Conservation (phyloP, 352 stramenopile genomes). For the Phytophthora sansomeana region DNA sequence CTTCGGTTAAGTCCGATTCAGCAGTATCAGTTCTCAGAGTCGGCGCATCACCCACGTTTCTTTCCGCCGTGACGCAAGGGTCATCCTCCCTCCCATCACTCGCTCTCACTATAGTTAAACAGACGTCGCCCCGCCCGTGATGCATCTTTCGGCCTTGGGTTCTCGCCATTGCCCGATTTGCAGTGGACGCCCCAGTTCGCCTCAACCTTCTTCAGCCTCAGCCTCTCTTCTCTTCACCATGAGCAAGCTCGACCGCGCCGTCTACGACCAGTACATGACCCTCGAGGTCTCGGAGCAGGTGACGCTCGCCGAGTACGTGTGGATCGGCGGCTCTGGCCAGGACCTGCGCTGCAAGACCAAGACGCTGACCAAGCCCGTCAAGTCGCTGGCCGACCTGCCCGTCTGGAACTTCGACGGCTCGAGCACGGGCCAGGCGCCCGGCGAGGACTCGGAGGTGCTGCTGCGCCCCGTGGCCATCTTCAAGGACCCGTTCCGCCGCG, state of each 20-base stretch:
- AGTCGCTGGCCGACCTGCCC: slow-evolving; percentile 85
- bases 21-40: no score
- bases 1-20: no score
- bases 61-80: no score
- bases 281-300: slow-evolving; percentile 54
- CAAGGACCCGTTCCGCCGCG: slow-evolving; percentile 96
- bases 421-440: slow-evolving; percentile 96
- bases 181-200: slow-evolving; percentile 14
- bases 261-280: slow-evolving; percentile 86
- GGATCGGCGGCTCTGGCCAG: slow-evolving; percentile 94
- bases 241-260: slow-evolving; percentile 84
- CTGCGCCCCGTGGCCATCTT: slow-evolving; percentile 94
- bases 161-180: slow-evolving; percentile 86
- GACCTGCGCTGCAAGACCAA: slow-evolving; percentile 95
- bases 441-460: slow-evolving; percentile 97
- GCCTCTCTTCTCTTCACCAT: slow-evolving; percentile 44
- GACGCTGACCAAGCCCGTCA: slow-evolving; percentile 82
- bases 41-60: no score
- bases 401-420: slow-evolving; percentile 99
- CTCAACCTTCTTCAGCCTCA: slow-evolving; percentile 12
- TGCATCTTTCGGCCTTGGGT: no score
- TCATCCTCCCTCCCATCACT: no score
- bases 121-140: no score
- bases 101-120: no score
- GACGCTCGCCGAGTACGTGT: slow-evolving; percentile 95